Evolutionary conservation across 768 basidiomycete genomes (phyloP).

Genomic region (Tylopilus plumbeoviolaceoides): DNA sequence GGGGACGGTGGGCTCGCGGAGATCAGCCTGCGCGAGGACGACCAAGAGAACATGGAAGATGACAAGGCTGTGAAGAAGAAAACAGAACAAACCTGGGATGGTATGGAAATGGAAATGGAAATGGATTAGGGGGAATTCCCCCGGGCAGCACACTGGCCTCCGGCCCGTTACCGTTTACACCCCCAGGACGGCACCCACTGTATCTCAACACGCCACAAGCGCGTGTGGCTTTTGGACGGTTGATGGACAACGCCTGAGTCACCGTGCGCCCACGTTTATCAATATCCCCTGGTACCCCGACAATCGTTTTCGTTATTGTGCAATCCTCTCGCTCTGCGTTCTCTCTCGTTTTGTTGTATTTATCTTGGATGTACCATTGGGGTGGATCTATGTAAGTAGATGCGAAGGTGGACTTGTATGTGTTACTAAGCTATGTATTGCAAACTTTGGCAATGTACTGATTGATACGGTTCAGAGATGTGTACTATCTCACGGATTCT

Average conservation of each 20-base stretch:
- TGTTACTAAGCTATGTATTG: background rate
- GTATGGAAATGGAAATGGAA: constrained; percentile 52
- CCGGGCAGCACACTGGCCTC: too few relatives aligned
- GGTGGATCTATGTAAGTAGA: background rate
- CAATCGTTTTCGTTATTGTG: background rate
- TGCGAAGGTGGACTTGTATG: background rate
- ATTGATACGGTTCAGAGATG: too few relatives aligned
- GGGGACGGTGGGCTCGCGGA: background rate
- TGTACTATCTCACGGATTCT: too few relatives aligned
- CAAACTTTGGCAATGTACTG: background rate
- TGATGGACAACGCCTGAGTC: too few relatives aligned
- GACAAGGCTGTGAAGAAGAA: constrained; percentile 1
- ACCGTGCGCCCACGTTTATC: too few relatives aligned
- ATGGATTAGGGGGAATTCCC: constrained; percentile 17
- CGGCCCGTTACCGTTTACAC: background rate
- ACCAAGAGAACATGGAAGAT: background rate
- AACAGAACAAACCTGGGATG: constrained; percentile 34
- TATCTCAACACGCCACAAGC: too few relatives aligned
- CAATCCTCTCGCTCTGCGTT: background rate
- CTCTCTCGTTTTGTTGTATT: background rate
- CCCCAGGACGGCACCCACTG: background rate
- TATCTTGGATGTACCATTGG: background rate
- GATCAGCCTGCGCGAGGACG: constrained; percentile 5
- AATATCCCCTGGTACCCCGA: too few relatives aligned
- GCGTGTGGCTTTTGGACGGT: background rate